Evolutionary conservation across 202 grass and related monocot genomes (phyloP).

Genomic region (Zoysia matrella): DNA sequence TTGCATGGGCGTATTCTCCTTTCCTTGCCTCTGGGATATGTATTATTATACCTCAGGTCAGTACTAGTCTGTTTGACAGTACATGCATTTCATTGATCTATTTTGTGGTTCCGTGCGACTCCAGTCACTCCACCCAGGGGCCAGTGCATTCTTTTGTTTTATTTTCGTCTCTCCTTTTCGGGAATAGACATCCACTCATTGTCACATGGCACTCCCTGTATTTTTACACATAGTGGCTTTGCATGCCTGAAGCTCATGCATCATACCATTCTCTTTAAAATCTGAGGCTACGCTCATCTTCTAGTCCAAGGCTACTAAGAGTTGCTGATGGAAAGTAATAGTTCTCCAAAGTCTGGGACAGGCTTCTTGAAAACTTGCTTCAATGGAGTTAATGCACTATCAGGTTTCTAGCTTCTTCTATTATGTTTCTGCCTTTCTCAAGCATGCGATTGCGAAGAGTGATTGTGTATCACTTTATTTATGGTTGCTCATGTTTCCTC

Average conservation of each 20-base stretch:
- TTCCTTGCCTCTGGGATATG: constrained; percentile 26
- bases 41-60: background rate
- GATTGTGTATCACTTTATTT: constrained; percentile 31
- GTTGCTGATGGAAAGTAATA: constrained; percentile 52
- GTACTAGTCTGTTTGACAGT: constrained; percentile 15
- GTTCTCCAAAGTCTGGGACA: constrained; percentile 59
- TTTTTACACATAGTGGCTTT: constrained; percentile 15
- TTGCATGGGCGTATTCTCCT: constrained; percentile 35
- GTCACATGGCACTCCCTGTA: constrained; percentile 36
- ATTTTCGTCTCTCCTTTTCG: constrained; percentile 14
- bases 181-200: constrained; percentile 61
- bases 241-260: constrained; percentile 42
- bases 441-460: constrained; percentile 23
- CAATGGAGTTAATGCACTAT: constrained; percentile 95
- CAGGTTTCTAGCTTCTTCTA: constrained; percentile 59
- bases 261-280: constrained; percentile 54
- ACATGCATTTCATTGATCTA: constrained; percentile 19
- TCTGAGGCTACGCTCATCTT: constrained; percentile 16
- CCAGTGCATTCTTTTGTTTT: constrained; percentile 33
- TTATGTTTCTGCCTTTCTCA: constrained; percentile 16
- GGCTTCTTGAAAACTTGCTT: constrained; percentile 87
- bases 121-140: background rate
- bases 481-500: constrained; percentile 12
- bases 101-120: constrained; percentile 19
- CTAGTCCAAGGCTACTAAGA: constrained; percentile 44